These are phyloP conservation scores for Lichtheimia ramosa DNA, from an alignment of 371 early-diverging fungal genomes.

Conservation along the genomic window DNA sequence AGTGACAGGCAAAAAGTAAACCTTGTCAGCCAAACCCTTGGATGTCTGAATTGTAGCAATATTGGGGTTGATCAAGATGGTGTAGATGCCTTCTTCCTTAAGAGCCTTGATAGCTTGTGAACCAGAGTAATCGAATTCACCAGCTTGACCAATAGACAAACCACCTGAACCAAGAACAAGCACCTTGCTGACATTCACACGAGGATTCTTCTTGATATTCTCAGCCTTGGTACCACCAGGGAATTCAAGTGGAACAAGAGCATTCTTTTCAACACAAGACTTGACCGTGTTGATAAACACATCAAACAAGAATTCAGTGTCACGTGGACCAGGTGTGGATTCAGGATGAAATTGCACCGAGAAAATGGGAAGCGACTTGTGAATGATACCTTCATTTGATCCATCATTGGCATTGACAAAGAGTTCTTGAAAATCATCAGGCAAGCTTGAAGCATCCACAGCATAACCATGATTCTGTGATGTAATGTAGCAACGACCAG, in stretches of 20 bases:
- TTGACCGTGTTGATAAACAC: conserved; percentile 80
- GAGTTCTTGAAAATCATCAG: conserved; percentile 79
- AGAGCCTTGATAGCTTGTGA: conserved; percentile 96
- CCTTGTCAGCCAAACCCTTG: conserved; percentile 91
- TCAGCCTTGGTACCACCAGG: conserved; percentile 64
- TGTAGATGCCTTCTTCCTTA: conserved; percentile 92
- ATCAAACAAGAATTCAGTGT: conserved; percentile 95
- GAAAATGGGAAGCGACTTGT: conserved; percentile 86
- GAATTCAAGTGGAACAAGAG: conserved; percentile 72
- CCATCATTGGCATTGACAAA: conserved; percentile 98
- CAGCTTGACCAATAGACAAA: conserved; percentile 96
- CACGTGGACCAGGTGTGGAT: conserved; percentile 93
- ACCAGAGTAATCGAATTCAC: conserved; percentile 98
- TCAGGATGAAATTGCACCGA: conserved; percentile 99
- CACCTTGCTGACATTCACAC: conserved; percentile 73
- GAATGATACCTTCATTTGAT: conserved; percentile 96
- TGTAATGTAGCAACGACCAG: conserved; percentile 96
- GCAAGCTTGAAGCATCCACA: conserved; percentile 82
- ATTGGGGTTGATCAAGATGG: conserved; percentile 93
- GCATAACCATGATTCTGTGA: conserved; percentile 98
- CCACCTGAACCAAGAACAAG: conserved; percentile 95
- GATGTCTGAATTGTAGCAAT: conserved; percentile 97
- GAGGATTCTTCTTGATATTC: conserved; percentile 52
- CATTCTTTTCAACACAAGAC: conserved; percentile 70
- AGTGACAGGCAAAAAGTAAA: conserved; percentile 93